Conservation (phyloP, 345 rosid species). For the Melaleuca alternifolia region DNA sequence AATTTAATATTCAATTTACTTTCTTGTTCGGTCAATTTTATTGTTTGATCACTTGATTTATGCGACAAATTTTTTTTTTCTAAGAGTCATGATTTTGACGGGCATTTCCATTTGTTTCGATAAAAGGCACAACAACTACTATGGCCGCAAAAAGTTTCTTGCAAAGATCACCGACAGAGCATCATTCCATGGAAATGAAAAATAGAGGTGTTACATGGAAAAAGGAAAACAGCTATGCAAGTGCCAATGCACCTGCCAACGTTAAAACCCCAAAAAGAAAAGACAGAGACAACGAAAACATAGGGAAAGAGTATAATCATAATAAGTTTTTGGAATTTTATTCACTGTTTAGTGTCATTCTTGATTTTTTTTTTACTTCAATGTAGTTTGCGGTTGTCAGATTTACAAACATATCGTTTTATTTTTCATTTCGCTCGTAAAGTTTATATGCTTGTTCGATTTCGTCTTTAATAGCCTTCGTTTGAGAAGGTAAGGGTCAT, state of each 20-base stretch:
- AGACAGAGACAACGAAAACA: too few species aligned
- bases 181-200: neutral
- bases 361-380: too few species aligned
- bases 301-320: too few species aligned
- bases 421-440: neutral
- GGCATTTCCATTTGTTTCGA: neutral
- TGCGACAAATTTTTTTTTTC: neutral
- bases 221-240: neutral
- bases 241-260: neutral
- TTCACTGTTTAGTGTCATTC: neutral
- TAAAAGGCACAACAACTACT: neutral
- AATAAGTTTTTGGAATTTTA: neutral
- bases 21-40: too few species aligned
- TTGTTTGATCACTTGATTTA: too few species aligned
- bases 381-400: neutral
- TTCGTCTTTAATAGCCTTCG: neutral
- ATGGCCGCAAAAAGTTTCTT: neutral
- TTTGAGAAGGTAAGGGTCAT: neutral
- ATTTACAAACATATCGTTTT: neutral
- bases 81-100: neutral
- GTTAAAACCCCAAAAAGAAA: neutral
- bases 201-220: neutral
- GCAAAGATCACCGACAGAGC: neutral
- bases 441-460: neutral
- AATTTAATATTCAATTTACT: too few species aligned